These are phyloP conservation scores for Neoascochyta sp. DNA, from an alignment of 2,329 filamentous ascomycete species.

Conservation along the genomic window DNA sequence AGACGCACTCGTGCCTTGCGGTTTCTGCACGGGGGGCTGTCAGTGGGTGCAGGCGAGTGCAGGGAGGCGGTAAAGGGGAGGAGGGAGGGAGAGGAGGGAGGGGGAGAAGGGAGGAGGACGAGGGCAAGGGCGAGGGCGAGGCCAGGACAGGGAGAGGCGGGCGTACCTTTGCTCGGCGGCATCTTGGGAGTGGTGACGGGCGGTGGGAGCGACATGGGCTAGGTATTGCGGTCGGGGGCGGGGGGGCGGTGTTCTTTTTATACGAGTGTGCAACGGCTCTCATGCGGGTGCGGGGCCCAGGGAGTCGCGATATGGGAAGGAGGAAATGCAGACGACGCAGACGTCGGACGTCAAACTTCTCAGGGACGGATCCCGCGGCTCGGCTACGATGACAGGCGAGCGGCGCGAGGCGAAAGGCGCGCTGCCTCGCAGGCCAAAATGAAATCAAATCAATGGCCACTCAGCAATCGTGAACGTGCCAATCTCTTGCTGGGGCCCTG, in stretches of 20 bases:
- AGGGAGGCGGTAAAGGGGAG: constrained; percentile 12
- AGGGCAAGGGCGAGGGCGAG: too few relatives aligned
- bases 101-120: too few relatives aligned
- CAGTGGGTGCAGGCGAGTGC: constrained; percentile 3
- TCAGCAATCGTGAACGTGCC: too few relatives aligned
- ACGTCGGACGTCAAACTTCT: constrained; percentile 9
- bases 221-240: constrained; percentile 17
- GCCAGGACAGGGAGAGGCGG: too few relatives aligned
- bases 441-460: too few relatives aligned
- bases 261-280: constrained; percentile 9
- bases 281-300: constrained; percentile 13
- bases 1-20: constrained; percentile 68
- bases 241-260: constrained; percentile 27
- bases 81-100: constrained; percentile 3
- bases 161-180: constrained; percentile 36
- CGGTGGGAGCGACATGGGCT: constrained; percentile 37
- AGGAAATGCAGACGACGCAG: constrained; percentile 7
- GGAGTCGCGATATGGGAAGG: constrained; percentile 8
- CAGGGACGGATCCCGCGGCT: too few relatives aligned
- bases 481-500: too few relatives aligned
- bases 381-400: too few relatives aligned
- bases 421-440: too few relatives aligned
- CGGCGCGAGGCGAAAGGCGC: too few relatives aligned
- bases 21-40: too few relatives aligned
- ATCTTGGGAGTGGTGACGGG: constrained; percentile 38